Base-by-base conservation (phyloP, 768 basidiomycete genomes). In the Boletus coccyginus region DNA sequence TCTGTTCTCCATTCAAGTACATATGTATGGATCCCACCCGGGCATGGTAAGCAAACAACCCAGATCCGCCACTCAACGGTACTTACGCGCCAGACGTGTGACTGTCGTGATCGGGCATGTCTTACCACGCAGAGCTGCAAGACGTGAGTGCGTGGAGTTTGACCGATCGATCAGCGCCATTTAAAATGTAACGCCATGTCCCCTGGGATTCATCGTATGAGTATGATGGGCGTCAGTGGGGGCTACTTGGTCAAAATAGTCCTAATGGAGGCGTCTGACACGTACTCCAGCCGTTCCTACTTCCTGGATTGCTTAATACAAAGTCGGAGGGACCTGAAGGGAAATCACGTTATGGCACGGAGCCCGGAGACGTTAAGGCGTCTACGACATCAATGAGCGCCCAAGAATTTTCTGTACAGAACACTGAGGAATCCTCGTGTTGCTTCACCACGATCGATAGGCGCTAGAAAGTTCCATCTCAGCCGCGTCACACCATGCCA, bases 291-390 rank as follows among this genome's bases (percentile, higher is more conserved):
- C 5, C 12, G 45, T 24, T 44, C 42, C 56, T 29, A 13, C 33
- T 35, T 52, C 56, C 24, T 33, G n/a, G 31, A 16, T 19, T 17
- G 45, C 42, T 21, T 14, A 24, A 39, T 43, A 27, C 49, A 43
- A 55, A 11, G n/a, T 24, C 32, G 8, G 21, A 35, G 39, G 41
- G 21, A 21, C 32, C 14, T 3, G 19, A 44, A 41, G 7, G 38
- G 46, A 11, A 10, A 42, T 66, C 47, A 65, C 62, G 54, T 61
- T 54, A 65, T 21, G 29, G 17, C 19, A 21, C 17, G 46, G 48
- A 52, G 31, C 46, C 21, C 19, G 38, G 32, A 42, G 11, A 42
- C 17, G 47, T 38, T 29, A 38, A 29, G 16, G 50, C 32, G 45
- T 41, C 13, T 42, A 46, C 29, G 21, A 24, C n/a, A 17, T 39